Base-by-base conservation (phyloP, 441 rosid genomes). In the Pelargonium cotyledonis region DNA sequence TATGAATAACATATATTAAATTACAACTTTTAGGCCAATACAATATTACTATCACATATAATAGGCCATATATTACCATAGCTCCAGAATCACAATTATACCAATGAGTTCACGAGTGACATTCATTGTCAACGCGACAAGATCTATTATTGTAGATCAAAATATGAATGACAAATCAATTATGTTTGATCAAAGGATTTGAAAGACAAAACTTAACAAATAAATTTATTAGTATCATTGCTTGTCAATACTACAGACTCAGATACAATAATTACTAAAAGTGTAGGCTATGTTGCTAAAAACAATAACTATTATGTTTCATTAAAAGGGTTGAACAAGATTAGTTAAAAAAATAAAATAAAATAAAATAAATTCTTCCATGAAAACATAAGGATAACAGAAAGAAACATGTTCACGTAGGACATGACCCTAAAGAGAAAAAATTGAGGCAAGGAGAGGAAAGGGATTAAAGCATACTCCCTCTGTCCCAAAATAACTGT, bases 1-100 rank as follows among this genome's bases (percentile, higher is more conserved):
- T 61, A 51, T 44, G 68, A 38, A 71, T 66, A 57, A 38, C 44
- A 21, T 31, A n/a, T 47, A 15, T 64, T 16, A n/a, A 35, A 66
- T 29, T 58, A 47, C 35, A 66, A 66, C 5, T 31, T 16, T 15
- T 51, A 44, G 43, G 12, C 26, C 65, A 61, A 26, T 61, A 23
- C 26, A 10, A 61, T 61, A 61, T 23, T 61, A 23, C 26, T 23
- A 61, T 61, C 12, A 6, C 65, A 61, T 23, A 29, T 10, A 61
- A 61, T 26, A 4, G 12, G 40, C 65, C 65, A 9, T 31, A 61
- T 60, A 21, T 58, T 23, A 21, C 35, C 64, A 23, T 31, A 60
- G 38, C 64, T 23, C 64, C 64, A 21, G 11, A 60, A 60, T 60
- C 35, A 60, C 35, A 60, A 60, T 35, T 35, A 35, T 35, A 35